These are phyloP conservation scores for Cutaneotrichosporon spelunceum DNA, from an alignment of 1,284 basidiomycete genomes.

Conservation along the genomic window DNA sequence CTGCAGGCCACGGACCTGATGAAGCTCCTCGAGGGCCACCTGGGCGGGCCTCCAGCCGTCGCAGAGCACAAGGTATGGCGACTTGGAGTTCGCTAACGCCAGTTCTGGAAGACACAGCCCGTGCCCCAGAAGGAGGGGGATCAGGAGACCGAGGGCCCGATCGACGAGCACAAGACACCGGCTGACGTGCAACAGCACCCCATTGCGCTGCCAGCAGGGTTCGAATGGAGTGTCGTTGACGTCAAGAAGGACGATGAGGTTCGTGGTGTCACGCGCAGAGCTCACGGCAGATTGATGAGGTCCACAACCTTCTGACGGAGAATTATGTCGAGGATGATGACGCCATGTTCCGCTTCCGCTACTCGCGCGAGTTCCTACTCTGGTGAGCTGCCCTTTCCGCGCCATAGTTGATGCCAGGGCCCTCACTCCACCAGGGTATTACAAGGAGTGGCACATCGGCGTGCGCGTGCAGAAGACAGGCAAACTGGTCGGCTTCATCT, in stretches of 20 bases:
- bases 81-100: constrained; percentile 1
- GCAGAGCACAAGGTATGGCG: constrained; percentile 76
- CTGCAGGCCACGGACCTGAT: constrained; percentile 51
- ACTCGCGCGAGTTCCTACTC: constrained; percentile 87
- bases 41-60: constrained; percentile 67
- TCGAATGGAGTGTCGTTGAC: constrained; percentile 86
- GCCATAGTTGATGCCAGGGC: constrained; percentile 62
- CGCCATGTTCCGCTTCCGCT: constrained; percentile 93
- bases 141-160: constrained; percentile 75
- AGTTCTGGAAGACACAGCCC: constrained; percentile 97
- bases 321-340: constrained; percentile 98
- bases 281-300: constrained; percentile 70
- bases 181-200: constrained; percentile 82
- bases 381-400: constrained; percentile 60
- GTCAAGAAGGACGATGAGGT: constrained; percentile 73
- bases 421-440: constrained; percentile 86
- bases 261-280: constrained; percentile 17
- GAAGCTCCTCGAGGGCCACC: constrained; percentile 51
- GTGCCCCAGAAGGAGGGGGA: constrained; percentile 65
- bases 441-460: constrained; percentile 92
- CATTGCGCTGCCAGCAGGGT: constrained; percentile 84
- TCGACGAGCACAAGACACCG: constrained; percentile 74
- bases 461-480: constrained; percentile 84
- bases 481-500: constrained; percentile 97
- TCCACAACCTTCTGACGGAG: constrained; percentile 84